A percentile compares a stretch with the other conserved stretches of the same genome.
phyloP scores from a whole-genome alignment of 106 monocot species.

The Dioscorea dumetorum region DNA sequence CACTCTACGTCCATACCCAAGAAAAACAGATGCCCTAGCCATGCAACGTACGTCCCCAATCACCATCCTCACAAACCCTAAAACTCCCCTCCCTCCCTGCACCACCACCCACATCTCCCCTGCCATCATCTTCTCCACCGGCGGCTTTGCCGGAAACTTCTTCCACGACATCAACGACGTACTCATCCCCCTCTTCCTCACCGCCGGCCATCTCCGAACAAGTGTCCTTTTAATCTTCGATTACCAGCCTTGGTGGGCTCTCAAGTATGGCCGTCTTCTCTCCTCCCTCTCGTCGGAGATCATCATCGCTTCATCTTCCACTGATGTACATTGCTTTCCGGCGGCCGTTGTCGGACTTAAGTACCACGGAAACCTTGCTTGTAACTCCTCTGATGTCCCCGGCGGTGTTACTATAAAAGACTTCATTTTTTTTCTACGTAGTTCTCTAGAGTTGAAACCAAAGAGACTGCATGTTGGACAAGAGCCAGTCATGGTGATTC shows the following conservation, averaged over 20 bases:
- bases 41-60: constrained; percentile 31
- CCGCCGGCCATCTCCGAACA: constrained; percentile 21
- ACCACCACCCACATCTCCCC: constrained; percentile 30
- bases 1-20: constrained; percentile 28
- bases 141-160: constrained; percentile 55
- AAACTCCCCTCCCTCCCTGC: constrained; percentile 17
- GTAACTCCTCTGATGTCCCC: constrained; percentile 27
- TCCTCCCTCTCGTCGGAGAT: constrained; percentile 14
- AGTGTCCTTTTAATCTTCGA: constrained; percentile 22
- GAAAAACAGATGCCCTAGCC: constrained; percentile 30
- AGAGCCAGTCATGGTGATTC: constrained; percentile 35
- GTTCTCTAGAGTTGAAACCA: constrained; percentile 2
- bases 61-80: neutral
- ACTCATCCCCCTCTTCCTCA: constrained; percentile 49
- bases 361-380: constrained; percentile 36
- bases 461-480: neutral
- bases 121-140: constrained; percentile 54
- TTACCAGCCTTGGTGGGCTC: constrained; percentile 23
- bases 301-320: constrained; percentile 4
- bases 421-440: constrained; percentile 29
- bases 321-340: constrained; percentile 44
- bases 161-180: constrained; percentile 67
- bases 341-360: constrained; percentile 42
- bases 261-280: constrained; percentile 28
- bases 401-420: constrained; percentile 19